These are phyloP conservation scores for Gyromitra esculenta DNA, from an alignment of 2,329 filamentous ascomycete genomes.

Conservation along the genomic window DNA sequence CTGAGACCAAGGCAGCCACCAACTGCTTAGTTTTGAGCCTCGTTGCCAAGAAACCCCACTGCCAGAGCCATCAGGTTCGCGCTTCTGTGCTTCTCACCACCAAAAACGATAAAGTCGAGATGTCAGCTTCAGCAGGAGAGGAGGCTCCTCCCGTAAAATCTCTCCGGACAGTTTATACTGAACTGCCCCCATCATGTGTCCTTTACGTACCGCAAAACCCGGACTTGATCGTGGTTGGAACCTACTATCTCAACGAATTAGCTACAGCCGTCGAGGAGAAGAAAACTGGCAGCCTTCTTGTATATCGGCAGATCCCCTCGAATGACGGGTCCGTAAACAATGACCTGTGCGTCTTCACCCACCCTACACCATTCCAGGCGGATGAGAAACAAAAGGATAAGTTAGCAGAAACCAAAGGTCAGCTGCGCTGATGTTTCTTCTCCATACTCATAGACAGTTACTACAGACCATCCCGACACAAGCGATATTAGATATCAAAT, in stretches of 20 bases:
- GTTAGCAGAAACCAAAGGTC: not conserved
- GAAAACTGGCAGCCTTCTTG: constrained; percentile 46
- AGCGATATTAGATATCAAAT: constrained; percentile 86
- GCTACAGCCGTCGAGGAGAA: constrained; percentile 50
- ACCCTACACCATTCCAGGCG: constrained; percentile 35
- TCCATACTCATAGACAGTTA: constrained; percentile 49
- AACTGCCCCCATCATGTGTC: constrained; percentile 79
- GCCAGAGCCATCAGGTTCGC: constrained; percentile 1
- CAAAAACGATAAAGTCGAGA: constrained; percentile 6
- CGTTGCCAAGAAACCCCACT: constrained; percentile 7
- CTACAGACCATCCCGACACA: constrained; percentile 61
- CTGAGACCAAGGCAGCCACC: not conserved
- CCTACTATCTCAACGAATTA: constrained; percentile 76
- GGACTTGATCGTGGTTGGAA: constrained; percentile 79
- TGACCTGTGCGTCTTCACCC: constrained; percentile 50
- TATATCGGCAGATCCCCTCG: constrained; percentile 56
- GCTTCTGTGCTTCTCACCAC: not conserved
- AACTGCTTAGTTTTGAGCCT: constrained; percentile 25
- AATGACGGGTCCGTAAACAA: constrained; percentile 55
- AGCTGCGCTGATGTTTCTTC: constrained; percentile 8
- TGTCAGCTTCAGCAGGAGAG: not conserved
- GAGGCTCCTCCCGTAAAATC: constrained; percentile 41
- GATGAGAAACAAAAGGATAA: not conserved
- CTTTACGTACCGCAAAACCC: constrained; percentile 73
- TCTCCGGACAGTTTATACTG: constrained; percentile 67